A percentile compares a stretch with the other conserved stretches of the same genome.
Conservation (phyloP, 1,284 basidiomycete genomes). For the Apiotrichum veenhuisii region DNA sequence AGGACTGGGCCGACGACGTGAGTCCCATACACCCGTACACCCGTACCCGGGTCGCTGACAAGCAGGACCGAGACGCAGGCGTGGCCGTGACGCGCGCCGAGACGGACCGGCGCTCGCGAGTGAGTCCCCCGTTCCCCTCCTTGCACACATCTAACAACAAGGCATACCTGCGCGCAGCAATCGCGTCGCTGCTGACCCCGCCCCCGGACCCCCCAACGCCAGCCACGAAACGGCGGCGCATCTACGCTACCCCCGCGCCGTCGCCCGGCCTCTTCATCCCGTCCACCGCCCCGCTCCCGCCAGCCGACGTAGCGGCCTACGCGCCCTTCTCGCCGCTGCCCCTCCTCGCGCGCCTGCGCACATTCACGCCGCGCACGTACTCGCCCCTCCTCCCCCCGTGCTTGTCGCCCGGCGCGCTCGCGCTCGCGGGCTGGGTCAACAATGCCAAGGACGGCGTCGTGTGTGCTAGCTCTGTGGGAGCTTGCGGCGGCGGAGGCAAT, state of each 20-base stretch:
- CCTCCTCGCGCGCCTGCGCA: conserved; percentile 33
- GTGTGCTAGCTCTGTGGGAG: conserved; percentile 23
- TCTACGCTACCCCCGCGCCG: conserved; percentile 1
- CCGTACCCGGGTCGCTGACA: no score
- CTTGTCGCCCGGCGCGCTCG: conserved; percentile 21
- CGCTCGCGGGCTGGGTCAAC: conserved; percentile 33
- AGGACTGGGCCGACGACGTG: not conserved
- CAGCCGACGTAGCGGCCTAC: conserved; percentile 13
- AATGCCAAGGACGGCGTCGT: conserved; percentile 17
- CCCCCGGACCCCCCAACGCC: not conserved
- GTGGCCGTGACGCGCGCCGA: not conserved
- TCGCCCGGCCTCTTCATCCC: conserved; percentile 14
- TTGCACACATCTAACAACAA: not conserved
- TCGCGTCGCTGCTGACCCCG: conserved; percentile 8
- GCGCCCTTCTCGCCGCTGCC: conserved; percentile 36
- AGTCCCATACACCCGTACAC: no score
- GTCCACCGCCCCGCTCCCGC: conserved; percentile 27
- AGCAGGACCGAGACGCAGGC: not conserved
- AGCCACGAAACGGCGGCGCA: no score
- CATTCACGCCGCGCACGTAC: conserved; percentile 24
- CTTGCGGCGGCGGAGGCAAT: not conserved
- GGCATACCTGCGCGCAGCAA: conserved; percentile 6
- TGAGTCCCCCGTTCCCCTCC: not conserved
- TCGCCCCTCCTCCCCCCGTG: conserved; percentile 11
- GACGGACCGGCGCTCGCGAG: not conserved